phyloP scores from a whole-genome alignment of 176 grass and related monocot genomes.

The Saccharum officinarum region DNA sequence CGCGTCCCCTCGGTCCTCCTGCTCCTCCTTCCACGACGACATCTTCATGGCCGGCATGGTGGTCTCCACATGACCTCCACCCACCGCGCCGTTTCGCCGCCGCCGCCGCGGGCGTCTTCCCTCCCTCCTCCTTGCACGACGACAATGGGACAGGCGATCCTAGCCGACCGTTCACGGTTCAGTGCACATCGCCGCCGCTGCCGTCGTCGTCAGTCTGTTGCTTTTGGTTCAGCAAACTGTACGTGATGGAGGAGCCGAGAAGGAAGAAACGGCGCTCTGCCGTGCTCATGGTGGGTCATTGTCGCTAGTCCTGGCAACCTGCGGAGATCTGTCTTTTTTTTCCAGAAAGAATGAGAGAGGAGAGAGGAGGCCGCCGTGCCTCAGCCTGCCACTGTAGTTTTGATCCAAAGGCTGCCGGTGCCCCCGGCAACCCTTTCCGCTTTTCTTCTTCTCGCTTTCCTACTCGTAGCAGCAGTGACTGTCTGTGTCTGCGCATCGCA shows the following conservation, averaged over 20 bases:
- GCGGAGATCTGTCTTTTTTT: constrained; percentile 37
- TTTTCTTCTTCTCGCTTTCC: background rate
- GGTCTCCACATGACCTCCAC: constrained; percentile 50
- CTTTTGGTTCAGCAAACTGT: constrained; percentile 47
- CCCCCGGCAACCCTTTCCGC: constrained; percentile 15
- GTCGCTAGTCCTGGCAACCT: constrained; percentile 33
- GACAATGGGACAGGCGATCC: background rate
- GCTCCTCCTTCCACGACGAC: constrained; percentile 62
- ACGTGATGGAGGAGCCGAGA: background rate
- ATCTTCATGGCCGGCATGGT: constrained; percentile 84
- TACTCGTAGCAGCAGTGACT: constrained; percentile 45
- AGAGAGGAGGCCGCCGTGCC: constrained; percentile 17
- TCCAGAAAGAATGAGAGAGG: background rate
- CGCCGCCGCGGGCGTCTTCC: background rate
- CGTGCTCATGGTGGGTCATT: constrained; percentile 46
- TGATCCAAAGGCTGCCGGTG: constrained; percentile 53
- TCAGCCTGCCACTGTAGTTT: constrained; percentile 42
- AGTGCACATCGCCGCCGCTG: background rate
- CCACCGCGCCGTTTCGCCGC: too few relatives aligned
- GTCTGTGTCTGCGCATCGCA: constrained; percentile 32
- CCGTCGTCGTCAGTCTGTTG: constrained; percentile 1
- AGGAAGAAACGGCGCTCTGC: constrained; percentile 33
- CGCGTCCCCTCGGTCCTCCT: constrained; percentile 40
- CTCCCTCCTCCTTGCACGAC: background rate
- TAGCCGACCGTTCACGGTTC: background rate